Percentiles rank a stretch among this genome's conserved stretches.
phyloP scores from a whole-genome alignment of 768 basidiomycete genomes.

The Rhodotorula taiwanensis region DNA sequence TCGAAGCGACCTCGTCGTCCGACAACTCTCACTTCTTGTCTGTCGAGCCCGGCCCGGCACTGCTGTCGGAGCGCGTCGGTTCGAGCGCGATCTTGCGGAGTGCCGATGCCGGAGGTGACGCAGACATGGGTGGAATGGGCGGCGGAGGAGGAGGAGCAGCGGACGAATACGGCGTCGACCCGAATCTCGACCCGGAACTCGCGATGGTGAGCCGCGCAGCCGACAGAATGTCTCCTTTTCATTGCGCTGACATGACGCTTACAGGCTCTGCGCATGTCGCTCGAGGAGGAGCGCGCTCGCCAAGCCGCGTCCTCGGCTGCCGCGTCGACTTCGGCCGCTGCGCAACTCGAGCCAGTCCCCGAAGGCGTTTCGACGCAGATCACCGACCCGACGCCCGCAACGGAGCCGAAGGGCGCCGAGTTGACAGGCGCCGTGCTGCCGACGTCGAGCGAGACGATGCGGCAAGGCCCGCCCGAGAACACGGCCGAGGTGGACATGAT shows the following conservation, averaged over 20 bases:
- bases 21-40: conserved; percentile 84
- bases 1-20: conserved; percentile 68
- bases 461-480: conserved; percentile 37
- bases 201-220: no score
- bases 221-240: no score
- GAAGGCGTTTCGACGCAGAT: conserved; percentile 37
- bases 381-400: conserved; percentile 36
- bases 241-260: no score
- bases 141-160: conserved; percentile 52
- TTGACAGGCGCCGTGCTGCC: conserved; percentile 34
- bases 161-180: conserved; percentile 89
- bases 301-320: conserved; percentile 48
- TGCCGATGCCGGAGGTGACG: conserved; percentile 54
- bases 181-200: conserved; percentile 88
- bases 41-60: conserved; percentile 63
- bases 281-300: conserved; percentile 87
- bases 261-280: conserved; percentile 91
- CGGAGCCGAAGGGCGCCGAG: conserved; percentile 35
- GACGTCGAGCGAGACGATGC: conserved; percentile 32
- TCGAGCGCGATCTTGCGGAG: conserved; percentile 73
- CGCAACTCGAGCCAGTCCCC: conserved; percentile 45
- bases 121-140: conserved; percentile 46
- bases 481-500: conserved; percentile 22
- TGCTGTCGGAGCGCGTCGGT: conserved; percentile 70
- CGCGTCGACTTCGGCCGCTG: conserved; percentile 44